phyloP scores from a whole-genome alignment of 768 basidiomycete genomes.

The Boletus vinaceobasis region DNA sequence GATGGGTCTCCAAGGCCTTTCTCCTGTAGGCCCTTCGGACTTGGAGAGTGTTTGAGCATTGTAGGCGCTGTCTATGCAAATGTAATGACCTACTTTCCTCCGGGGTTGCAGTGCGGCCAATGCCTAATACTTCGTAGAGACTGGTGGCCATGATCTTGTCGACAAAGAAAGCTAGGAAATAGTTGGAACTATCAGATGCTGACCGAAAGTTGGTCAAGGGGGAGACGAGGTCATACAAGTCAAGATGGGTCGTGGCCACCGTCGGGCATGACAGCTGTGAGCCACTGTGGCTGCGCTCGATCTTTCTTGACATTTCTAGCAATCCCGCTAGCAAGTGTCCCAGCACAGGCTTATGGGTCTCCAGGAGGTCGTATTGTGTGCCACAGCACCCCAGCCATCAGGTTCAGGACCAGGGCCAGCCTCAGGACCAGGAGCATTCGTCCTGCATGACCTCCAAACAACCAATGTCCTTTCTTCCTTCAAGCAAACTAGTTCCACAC shows the following conservation, averaged over 20 bases:
- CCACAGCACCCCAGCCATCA: conserved; percentile 46
- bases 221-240: not conserved
- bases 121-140: conserved; percentile 63
- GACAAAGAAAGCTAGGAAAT: not conserved
- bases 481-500: conserved; percentile 72
- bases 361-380: conserved; percentile 67
- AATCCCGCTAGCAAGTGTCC: not conserved
- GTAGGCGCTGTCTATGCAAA: not conserved
- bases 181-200: not conserved
- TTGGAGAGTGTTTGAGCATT: conserved; percentile 26
- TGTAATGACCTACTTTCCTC: conserved; percentile 57
- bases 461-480: conserved; percentile 77
- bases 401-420: conserved; percentile 36
- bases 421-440: conserved; percentile 59
- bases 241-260: not conserved
- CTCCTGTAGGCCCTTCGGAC: conserved; percentile 79
- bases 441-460: conserved; percentile 80
- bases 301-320: conserved; percentile 3
- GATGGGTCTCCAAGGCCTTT: conserved; percentile 70
- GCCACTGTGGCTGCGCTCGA: conserved; percentile 18
- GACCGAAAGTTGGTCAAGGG: not conserved
- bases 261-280: not conserved
- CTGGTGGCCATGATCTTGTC: conserved; percentile 44
- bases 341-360: conserved; percentile 41
- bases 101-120: conserved; percentile 49